Evolutionary conservation across 345 rosid species (phyloP), one percentile per base, ranked within the genome.

Genomic region (Arabidopsis suecica): DNA sequence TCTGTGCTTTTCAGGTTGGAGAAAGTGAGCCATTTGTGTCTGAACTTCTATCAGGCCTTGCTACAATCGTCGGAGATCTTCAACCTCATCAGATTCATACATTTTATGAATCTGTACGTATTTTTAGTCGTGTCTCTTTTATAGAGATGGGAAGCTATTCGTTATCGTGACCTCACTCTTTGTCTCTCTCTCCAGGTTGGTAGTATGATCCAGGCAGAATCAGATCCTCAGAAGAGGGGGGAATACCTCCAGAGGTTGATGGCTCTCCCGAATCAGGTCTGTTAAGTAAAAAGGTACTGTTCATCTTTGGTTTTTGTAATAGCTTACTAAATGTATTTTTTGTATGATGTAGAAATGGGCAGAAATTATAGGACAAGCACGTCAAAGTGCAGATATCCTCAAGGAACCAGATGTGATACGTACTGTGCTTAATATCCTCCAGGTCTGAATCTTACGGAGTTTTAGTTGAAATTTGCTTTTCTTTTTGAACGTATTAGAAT

Each of bases 61-160:
- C 90, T 49, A 83, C 93, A 10, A 91, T 88, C 7, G 91, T 96
- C 67, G 79, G 82, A 64, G 98, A 96, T 86, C 99, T 96, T 51
- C 93, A 91, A 84, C 95, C 91, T 78, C 98, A 96, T 73, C 98
- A 96, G 79, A 96, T 96, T 77, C 99, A 96, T 80, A 82, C 90
- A 5, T 96, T 96, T 80, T 96, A 96, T 85, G 99, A 96, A 85
- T 85, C 99, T 61, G 99, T 96, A 91, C 11, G 86, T 54, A 34
- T 59, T 69, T 42, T 23, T 48, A 25, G 32, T 11, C 20, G 34
- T 74, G 56, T 68, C 54, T 33, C 36, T 25, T 40, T 42, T 30
- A 22, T 50, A 67, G 40, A 36, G 38, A 58, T 16, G 41, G 28
- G 20, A 71, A 71, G 41, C 55, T 49, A 6, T 68, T 47, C 12